A percentile compares a stretch with the other conserved stretches of the same genome.
phyloP scores from a whole-genome alignment of 306 rosid species.

The Corylus heterophylla region DNA sequence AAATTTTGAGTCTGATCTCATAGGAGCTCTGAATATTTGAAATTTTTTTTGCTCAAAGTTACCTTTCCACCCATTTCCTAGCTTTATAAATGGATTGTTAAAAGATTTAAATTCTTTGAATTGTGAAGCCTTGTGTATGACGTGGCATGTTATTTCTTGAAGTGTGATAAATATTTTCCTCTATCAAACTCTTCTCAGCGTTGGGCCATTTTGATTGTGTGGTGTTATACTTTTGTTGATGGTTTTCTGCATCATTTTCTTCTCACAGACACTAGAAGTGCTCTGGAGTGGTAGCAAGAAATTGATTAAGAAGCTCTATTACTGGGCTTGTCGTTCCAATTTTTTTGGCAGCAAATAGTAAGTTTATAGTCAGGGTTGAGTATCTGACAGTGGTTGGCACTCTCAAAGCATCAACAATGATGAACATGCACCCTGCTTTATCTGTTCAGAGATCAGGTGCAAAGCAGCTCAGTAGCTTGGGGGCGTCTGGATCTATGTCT shows the following conservation, averaged over 20 bases:
- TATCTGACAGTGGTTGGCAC: constrained; percentile 7
- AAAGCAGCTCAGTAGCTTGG: constrained; percentile 29
- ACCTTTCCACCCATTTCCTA: not conserved
- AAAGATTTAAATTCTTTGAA: not conserved
- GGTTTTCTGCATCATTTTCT: constrained; percentile 20
- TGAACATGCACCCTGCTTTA: constrained; percentile 26
- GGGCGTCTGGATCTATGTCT: constrained; percentile 40
- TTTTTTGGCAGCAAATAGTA: constrained; percentile 8
- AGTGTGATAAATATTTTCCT: not conserved
- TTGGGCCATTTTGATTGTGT: constrained; percentile 8
- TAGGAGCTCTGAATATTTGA: not conserved
- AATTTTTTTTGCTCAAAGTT: not conserved
- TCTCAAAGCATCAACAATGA: not conserved
- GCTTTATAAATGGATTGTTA: not conserved
- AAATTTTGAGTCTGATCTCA: not conserved
- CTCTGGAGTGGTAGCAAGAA: not conserved
- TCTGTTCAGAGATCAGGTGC: constrained; percentile 27
- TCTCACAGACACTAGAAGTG: constrained; percentile 3
- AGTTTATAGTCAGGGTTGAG: constrained; percentile 20
- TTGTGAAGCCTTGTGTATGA: not conserved
- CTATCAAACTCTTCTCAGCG: not conserved
- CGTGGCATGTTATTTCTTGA: constrained; percentile 3
- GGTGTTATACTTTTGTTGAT: constrained; percentile 9
- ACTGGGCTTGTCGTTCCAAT: not conserved
- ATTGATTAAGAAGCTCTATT: not conserved